Evolutionary conservation across 2,329 filamentous ascomycete species (phyloP), one percentile per base, ranked within the genome.

Genomic region (Teratosphaeria pseudoeucalypti): DNA sequence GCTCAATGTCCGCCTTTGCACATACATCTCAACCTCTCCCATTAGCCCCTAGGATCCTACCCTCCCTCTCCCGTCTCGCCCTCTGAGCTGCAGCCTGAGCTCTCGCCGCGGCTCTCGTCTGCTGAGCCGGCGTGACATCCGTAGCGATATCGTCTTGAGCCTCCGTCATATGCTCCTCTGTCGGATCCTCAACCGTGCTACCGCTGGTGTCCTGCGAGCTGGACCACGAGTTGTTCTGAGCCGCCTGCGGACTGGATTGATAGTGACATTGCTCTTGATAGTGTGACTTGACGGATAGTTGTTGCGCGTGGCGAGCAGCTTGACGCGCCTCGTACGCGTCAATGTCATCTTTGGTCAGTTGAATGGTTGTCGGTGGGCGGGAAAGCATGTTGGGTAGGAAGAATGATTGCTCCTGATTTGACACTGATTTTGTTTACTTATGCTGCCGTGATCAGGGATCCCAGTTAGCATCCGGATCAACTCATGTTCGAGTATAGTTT

Each of bases 301-400:
- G 43, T 49, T 49, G 43, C 29, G 67, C 65, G 47, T 70, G 70
- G 19, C 67, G 64, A 4, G 66, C 64, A 39, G 59, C 58, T 58
- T 72, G 67, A 32, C 70, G 70, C 54, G 68, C 65, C 58, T 73
- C 70, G 57, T 71, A 73, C 11, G 64, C 66, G 11, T 63, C 60
- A 26, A 74, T 64, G 57, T 74, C 72, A 19, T 73, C 71, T n/a
- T 65, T 61, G 14, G 68, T 71, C 26, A 73, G 67, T 7, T 65
- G 65, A 53, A 74, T 70, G 53, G 71, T 72, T 9, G 72, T 73
- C 5, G 71, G 62, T 47, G 70, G 70, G 16, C 72, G 69, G 32
- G 71, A 72, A 2, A 74, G 64, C 72, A 74, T 74, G 26, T 12
- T 60, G 43, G 43, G n/a, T 7, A 47, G 19, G 47, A 9, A 34